Evolutionary conservation across 2,329 filamentous ascomycete species (phyloP).

Genomic region (Claviceps monticola): DNA sequence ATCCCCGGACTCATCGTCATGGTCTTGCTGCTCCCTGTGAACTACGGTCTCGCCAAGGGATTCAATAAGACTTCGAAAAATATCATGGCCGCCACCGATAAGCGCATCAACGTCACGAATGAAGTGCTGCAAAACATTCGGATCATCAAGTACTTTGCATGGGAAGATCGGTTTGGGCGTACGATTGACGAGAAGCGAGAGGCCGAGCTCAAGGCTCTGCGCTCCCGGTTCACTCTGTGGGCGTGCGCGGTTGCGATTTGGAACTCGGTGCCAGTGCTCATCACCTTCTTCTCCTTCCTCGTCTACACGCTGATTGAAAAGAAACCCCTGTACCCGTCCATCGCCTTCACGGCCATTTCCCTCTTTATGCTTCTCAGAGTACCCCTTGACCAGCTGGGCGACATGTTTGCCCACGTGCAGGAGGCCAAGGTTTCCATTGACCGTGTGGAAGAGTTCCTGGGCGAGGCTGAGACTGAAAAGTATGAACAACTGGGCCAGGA

Average conservation of each 20-base stretch:
- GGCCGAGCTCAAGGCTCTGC: constrained; percentile 63
- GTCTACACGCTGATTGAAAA: constrained; percentile 83
- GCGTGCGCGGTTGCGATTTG: constrained; percentile 83
- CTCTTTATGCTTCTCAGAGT: constrained; percentile 89
- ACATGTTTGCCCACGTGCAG: constrained; percentile 97
- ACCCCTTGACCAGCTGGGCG: constrained; percentile 86
- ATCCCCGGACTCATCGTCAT: constrained; percentile 89
- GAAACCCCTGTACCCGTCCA: constrained; percentile 77
- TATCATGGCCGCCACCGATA: constrained; percentile 87
- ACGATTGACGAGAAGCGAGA: constrained; percentile 81
- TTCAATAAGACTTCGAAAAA: constrained; percentile 80
- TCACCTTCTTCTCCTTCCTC: constrained; percentile 92
- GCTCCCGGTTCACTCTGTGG: constrained; percentile 81
- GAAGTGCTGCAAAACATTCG: constrained; percentile 94
- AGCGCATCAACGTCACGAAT: constrained; percentile 90
- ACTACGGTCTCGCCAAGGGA: constrained; percentile 73
- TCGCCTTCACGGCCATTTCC: constrained; percentile 92
- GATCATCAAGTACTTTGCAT: constrained; percentile 98
- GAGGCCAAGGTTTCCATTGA: constrained; percentile 95
- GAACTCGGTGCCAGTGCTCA: constrained; percentile 90
- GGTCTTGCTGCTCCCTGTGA: constrained; percentile 76
- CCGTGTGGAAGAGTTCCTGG: constrained; percentile 86
- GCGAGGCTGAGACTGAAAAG: constrained; percentile 91
- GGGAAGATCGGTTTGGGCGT: constrained; percentile 81
- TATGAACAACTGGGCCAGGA: constrained; percentile 68